Evolutionary conservation across 441 rosid genomes (phyloP), one percentile per base, ranked within the genome.

Genomic region (Theobroma grandiflorum): DNA sequence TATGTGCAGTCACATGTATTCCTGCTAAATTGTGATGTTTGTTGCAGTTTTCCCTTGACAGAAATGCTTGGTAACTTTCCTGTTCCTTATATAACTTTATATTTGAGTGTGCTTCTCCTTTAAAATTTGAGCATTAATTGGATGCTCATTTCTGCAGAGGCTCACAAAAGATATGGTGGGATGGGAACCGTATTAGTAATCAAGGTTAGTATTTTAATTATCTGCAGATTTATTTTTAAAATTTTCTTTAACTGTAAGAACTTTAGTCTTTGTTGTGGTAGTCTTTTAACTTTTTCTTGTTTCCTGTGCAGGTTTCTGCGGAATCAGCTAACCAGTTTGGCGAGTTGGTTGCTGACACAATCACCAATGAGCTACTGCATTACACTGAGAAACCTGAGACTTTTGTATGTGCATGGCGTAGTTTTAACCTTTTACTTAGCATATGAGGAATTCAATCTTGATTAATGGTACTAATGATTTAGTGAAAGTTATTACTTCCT

Each of bases 311-410:
- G 98, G 99, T 95, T 83, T 95, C 99, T 86, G 95, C 92, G 63
- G 99, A 95, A 88, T 90, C 95, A 72, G 99, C 99, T 9, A 91
- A 85, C 83, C 92, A 92, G 82, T 95, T 94, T 84, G 97, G 99
- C n/a, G 97, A 89, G 82, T 85, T 95, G 88, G 88, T 95, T 69
- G 97, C 98, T 79, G 97, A 94, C 86, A 90, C 94, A 57, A 87
- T 76, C 83, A 91, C 96, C 42, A 94, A 90, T 74, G 98, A 95
- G 85, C 83, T 95, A 73, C 77, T 95, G 87, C 99, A 95, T 80
- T 95, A 95, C 73, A 92, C 98, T 1, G 98, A 95, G 84, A 95
- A 94, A 84, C 99, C 97, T 15, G 97, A 95, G 79, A 94, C 99
- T 80, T 95, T 95, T 82, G 99, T 95, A 89, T n/a, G 88, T 85